phyloP scores from a whole-genome alignment of 257 asterid genomes.

The Solanum habrochaites region DNA sequence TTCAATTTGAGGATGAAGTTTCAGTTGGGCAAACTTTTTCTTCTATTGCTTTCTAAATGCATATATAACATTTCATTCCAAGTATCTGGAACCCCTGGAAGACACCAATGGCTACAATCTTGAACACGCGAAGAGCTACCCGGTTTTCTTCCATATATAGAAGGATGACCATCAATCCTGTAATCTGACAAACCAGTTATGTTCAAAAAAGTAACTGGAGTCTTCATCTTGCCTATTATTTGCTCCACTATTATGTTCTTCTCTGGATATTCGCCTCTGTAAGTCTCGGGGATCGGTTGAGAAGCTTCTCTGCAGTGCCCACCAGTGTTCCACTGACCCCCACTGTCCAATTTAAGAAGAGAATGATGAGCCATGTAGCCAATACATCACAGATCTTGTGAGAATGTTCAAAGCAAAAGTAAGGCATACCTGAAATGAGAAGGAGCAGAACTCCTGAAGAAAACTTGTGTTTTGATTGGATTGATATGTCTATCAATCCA shows the following conservation, averaged over 20 bases:
- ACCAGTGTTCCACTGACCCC: slow-evolving; percentile 82
- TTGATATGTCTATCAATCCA: slow-evolving; percentile 73
- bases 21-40: not conserved
- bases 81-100: slow-evolving; percentile 89
- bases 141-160: slow-evolving; percentile 50
- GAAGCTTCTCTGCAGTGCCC: slow-evolving; percentile 85
- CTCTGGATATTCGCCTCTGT: slow-evolving; percentile 25
- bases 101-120: slow-evolving; percentile 99
- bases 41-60: not conserved
- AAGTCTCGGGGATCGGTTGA: slow-evolving; percentile 36
- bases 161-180: slow-evolving; percentile 87
- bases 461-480: slow-evolving; percentile 52
- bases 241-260: slow-evolving; percentile 50
- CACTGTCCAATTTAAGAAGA: slow-evolving; percentile 23
- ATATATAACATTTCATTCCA: slow-evolving; percentile 72
- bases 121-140: slow-evolving; percentile 27
- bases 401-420: not conserved
- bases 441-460: slow-evolving; percentile 89
- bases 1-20: not conserved
- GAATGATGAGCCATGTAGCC: not conserved
- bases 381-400: not conserved
- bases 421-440: slow-evolving; percentile 83
- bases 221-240: slow-evolving; percentile 55
- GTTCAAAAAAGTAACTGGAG: slow-evolving; percentile 45
- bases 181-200: slow-evolving; percentile 63